A percentile compares a stretch with the other conserved stretches of the same genome.
Evolutionary conservation across 2,329 filamentous ascomycete genomes (phyloP).

Genomic region (Cladophialophora chaetospira): DNA sequence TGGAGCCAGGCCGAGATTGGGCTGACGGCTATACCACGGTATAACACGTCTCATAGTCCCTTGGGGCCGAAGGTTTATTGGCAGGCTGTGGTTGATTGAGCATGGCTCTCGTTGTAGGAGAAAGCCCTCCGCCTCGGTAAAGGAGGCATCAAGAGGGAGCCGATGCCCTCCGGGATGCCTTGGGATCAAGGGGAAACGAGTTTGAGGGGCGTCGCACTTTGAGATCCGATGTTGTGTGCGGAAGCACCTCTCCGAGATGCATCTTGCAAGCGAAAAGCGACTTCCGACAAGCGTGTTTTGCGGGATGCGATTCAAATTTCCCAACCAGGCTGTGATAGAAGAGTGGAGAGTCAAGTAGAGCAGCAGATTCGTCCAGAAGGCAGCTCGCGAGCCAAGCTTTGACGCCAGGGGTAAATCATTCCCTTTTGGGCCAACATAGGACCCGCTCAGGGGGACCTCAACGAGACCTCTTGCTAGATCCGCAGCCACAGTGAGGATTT

Average conservation of each 20-base stretch:
- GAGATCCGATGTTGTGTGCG: slow-evolving; percentile 6
- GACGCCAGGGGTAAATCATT: slow-evolving; percentile 5
- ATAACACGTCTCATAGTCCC: not conserved
- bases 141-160: slow-evolving; percentile 1
- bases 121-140: not conserved
- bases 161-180: not conserved
- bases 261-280: not conserved
- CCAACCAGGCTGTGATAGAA: slow-evolving; percentile 21
- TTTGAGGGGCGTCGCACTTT: slow-evolving; percentile 3
- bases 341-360: slow-evolving; percentile 25
- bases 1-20: slow-evolving; percentile 16
- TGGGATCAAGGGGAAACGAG: slow-evolving; percentile 5
- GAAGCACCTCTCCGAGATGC: not conserved
- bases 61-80: not conserved
- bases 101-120: not conserved
- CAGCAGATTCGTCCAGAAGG: not conserved
- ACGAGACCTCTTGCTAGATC: not conserved
- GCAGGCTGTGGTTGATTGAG: not conserved
- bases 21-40: slow-evolving; percentile 1
- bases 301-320: slow-evolving; percentile 21
- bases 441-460: not conserved
- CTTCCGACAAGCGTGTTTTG: slow-evolving; percentile 19
- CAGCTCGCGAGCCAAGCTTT: slow-evolving; percentile 6
- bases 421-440: not conserved
- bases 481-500: not conserved